phyloP scores from a whole-genome alignment of 306 rosid genomes.

The Trifolium pratense region DNA sequence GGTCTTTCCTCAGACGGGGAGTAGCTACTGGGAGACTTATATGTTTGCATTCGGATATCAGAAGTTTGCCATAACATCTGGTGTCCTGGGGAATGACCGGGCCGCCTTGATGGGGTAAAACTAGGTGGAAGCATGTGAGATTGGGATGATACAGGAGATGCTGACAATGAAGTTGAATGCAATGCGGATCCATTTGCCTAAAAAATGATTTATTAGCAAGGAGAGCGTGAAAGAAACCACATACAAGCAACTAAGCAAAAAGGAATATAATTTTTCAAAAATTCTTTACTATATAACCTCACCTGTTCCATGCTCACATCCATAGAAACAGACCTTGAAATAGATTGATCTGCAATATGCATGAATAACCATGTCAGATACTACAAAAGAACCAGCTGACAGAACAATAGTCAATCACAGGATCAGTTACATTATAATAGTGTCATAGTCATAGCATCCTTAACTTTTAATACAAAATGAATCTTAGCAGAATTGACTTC shows the following conservation, averaged over 20 bases:
- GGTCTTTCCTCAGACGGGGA: constrained; percentile 73
- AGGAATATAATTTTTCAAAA: background rate
- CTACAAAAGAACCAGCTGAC: constrained; percentile 31
- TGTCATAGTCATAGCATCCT: constrained; percentile 6
- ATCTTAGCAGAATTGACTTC: background rate
- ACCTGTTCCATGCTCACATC: constrained; percentile 83
- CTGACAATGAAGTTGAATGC: constrained; percentile 69
- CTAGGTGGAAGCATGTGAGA: constrained; percentile 58
- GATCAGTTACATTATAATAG: constrained; percentile 14
- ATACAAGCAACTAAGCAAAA: constrained; percentile 12
- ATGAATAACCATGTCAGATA: constrained; percentile 41
- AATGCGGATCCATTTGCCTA: constrained; percentile 68
- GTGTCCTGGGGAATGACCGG: constrained; percentile 70
- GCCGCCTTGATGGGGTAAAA: constrained; percentile 62
- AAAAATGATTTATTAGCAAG: constrained; percentile 30
- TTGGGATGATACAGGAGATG: constrained; percentile 74
- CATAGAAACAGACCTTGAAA: constrained; percentile 65
- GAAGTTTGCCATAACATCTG: constrained; percentile 66
- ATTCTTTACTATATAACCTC: constrained; percentile 33
- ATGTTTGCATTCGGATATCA: constrained; percentile 59
- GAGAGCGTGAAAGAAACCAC: constrained; percentile 27
- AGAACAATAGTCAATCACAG: constrained; percentile 8
- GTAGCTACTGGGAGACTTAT: constrained; percentile 66
- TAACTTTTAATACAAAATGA: background rate
- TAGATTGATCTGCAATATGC: constrained; percentile 64